These are phyloP conservation scores for Colletotrichum truncatum DNA, from an alignment of 2,329 filamentous ascomycete genomes.

Conservation along the genomic window DNA sequence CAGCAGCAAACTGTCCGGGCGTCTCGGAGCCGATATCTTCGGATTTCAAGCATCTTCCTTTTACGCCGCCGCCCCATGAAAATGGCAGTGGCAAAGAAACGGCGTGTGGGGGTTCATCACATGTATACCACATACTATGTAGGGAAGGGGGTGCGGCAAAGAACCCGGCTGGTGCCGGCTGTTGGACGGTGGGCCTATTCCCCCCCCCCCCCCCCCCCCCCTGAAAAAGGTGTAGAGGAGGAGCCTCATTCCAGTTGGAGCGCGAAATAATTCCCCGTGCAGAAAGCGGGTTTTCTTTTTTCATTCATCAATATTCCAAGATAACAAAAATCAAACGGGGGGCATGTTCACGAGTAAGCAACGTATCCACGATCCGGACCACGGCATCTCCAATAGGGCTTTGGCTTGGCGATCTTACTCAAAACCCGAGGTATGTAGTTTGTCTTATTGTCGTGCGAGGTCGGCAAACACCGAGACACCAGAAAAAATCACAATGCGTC, in stretches of 20 bases:
- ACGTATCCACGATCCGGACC: constrained; percentile 9
- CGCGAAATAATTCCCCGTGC: not conserved
- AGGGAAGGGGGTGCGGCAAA: too few species aligned
- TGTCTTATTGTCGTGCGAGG: not conserved
- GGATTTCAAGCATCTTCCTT: not conserved
- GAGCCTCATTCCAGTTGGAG: constrained; percentile 2
- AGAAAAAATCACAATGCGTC: too few species aligned
- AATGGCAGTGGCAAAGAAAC: too few species aligned
- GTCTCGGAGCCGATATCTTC: not conserved
- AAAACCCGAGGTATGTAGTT: not conserved
- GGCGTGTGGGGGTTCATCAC: too few species aligned
- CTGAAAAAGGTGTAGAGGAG: too few species aligned
- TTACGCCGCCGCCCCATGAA: not conserved
- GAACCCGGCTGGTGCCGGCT: too few species aligned
- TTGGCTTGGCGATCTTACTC: constrained; percentile 10
- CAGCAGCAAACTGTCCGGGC: not conserved
- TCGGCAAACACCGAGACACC: not conserved
- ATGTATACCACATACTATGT: too few species aligned
- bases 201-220: too few species aligned
- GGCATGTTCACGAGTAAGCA: not conserved
- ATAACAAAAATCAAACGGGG: not conserved
- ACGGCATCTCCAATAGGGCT: not conserved
- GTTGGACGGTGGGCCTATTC: not conserved
- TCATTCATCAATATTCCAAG: too few species aligned
- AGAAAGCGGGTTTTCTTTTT: not conserved